These are phyloP conservation scores for Fusarium ramigenum DNA, from an alignment of 2,329 filamentous ascomycete genomes.

Conservation along the genomic window DNA sequence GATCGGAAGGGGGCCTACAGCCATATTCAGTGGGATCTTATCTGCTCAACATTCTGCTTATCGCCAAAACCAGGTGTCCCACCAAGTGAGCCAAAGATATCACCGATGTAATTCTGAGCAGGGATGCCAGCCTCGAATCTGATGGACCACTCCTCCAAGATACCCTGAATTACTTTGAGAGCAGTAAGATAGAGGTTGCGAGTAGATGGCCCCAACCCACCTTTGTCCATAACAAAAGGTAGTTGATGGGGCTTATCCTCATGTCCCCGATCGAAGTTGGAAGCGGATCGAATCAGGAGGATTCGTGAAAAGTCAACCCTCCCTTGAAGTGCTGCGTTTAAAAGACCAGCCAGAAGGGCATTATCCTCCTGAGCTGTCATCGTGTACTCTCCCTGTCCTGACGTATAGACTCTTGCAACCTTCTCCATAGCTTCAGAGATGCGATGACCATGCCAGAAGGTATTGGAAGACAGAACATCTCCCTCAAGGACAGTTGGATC, in stretches of 20 bases:
- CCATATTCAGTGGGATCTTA: background rate
- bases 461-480: constrained; percentile 34
- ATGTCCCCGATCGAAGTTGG: constrained; percentile 33
- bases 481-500: constrained; percentile 25
- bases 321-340: constrained; percentile 23
- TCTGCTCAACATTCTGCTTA: background rate
- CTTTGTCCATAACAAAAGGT: constrained; percentile 35
- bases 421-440: constrained; percentile 34
- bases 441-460: constrained; percentile 33
- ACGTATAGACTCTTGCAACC: constrained; percentile 24
- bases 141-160: constrained; percentile 11
- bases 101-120: constrained; percentile 26
- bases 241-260: constrained; percentile 28
- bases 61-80: constrained; percentile 27
- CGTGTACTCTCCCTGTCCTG: constrained; percentile 21
- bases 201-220: constrained; percentile 28
- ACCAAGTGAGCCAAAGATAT: constrained; percentile 35
- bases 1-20: no score
- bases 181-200: constrained; percentile 27
- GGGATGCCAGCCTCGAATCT: constrained; percentile 19
- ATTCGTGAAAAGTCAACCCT: constrained; percentile 31
- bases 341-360: constrained; percentile 19
- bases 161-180: constrained; percentile 21
- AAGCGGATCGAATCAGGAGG: constrained; percentile 29
- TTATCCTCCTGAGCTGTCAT: constrained; percentile 40